Evolutionary conservation across 768 basidiomycete genomes (phyloP), one percentile per base, ranked within the genome.

Genomic region (Candolleomyces aberdarensis): DNA sequence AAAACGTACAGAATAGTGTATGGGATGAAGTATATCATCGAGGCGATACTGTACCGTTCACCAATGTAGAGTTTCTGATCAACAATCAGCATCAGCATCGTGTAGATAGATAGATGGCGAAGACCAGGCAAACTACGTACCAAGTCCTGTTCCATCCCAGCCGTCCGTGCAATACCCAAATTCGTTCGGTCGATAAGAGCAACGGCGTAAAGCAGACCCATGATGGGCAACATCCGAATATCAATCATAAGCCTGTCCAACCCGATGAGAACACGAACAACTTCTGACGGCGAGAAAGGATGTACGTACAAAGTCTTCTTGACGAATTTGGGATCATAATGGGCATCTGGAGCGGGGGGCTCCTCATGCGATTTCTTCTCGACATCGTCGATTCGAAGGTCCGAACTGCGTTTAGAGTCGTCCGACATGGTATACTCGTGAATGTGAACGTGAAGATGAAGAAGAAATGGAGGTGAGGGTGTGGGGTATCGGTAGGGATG

Each of bases 101-200:
- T 36, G 36, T n/a, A 26, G 19, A n/a, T n/a, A n/a, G 26, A 26
- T 3, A 26, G 26, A 26, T 26, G 26, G 26, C 3, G 26, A 26
- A 26, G 26, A 26, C 26, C 26, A 3, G 3, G n/a, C 8, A 39
- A 13, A 53, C 46, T 5, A 57, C 68, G 19, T 29, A 76, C 76
- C 14, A 77, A 65, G 15, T 71, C 71, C 15, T 53, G 50, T 3
- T 73, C 73, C 75, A 77, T 75, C 19, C 75, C 75, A 9, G 72
- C 74, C 10, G 68, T 71, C 17, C 74, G 67, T 14, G 76, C 76
- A 31, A 73, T 66, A 39, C 74, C 74, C 53, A 76, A 62, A 62
- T 76, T 77, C 9, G 72, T 72, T n/a, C 76, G 68, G 61, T 78
- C 76, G 51, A 78, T 73, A 36, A 76, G 63, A 14, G 73, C 72